These are phyloP conservation scores for Psilocybe sp. DNA, from an alignment of 768 basidiomycete species.

Conservation along the genomic window DNA sequence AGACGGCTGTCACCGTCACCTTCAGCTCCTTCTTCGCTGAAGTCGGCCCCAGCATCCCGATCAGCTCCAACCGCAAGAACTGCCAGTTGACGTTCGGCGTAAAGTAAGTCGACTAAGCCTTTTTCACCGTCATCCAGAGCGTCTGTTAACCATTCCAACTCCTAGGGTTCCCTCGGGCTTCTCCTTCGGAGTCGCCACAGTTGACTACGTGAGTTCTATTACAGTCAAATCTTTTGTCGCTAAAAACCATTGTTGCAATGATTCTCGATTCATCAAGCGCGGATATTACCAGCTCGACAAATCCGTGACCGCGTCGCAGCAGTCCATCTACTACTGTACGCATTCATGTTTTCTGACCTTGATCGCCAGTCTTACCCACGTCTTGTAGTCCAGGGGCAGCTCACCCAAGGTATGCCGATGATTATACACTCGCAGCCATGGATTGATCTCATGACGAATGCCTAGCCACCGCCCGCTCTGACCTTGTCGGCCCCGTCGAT, in stretches of 20 bases:
- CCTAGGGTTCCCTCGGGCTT: slow-evolving; percentile 20
- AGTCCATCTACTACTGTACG: slow-evolving; percentile 24
- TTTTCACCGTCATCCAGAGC: background rate
- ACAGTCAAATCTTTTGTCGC: background rate
- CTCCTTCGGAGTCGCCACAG: slow-evolving; percentile 21
- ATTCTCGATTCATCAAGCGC: slow-evolving; percentile 9
- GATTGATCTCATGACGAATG: background rate
- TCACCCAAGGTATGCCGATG: slow-evolving; percentile 21
- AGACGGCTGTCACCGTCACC: slow-evolving; percentile 19
- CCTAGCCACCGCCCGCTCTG: slow-evolving; percentile 20
- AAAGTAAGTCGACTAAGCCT: slow-evolving; percentile 9
- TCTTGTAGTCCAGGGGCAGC: slow-evolving; percentile 20
- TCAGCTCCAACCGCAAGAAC: slow-evolving; percentile 20
- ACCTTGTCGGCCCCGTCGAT: slow-evolving; percentile 17
- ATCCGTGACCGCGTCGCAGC: slow-evolving; percentile 20
- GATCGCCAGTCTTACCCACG: background rate
- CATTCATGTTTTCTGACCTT: background rate
- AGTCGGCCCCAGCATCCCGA: slow-evolving; percentile 20
- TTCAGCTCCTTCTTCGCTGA: slow-evolving; percentile 22
- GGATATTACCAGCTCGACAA: slow-evolving; percentile 25
- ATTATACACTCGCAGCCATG: too few species aligned
- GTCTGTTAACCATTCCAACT: background rate
- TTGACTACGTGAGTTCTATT: slow-evolving; percentile 18
- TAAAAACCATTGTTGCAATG: background rate
- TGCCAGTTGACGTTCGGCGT: slow-evolving; percentile 23